A percentile compares a stretch with the other conserved stretches of the same genome.
These are phyloP conservation scores for Talaromyces sp. DNA, from an alignment of 2,329 filamentous ascomycete species.

Conservation along the genomic window DNA sequence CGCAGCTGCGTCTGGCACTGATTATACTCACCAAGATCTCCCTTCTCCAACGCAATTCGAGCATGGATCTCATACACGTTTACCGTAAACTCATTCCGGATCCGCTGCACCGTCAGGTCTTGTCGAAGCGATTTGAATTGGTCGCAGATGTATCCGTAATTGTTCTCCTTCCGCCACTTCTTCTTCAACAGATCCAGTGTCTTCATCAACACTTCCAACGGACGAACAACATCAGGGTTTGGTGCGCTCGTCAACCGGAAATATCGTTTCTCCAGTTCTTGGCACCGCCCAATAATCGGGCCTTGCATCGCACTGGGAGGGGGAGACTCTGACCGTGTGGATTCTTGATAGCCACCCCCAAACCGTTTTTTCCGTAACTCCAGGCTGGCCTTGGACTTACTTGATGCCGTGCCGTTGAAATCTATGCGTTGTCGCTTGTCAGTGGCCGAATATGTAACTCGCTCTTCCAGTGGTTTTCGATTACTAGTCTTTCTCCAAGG, in stretches of 20 bases:
- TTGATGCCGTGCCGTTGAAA: constrained; percentile 46
- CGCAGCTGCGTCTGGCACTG: constrained; percentile 98
- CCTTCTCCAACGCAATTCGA: constrained; percentile 94
- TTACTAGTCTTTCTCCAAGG: constrained; percentile 73
- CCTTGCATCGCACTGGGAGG: constrained; percentile 44
- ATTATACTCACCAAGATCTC: constrained; percentile 99
- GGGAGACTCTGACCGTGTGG: constrained; percentile 44
- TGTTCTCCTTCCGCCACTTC: constrained; percentile 90
- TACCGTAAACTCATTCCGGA: constrained; percentile 95
- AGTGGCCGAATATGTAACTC: constrained; percentile 61
- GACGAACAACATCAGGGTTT: constrained; percentile 82
- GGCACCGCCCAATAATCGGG: constrained; percentile 80
- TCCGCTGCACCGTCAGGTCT: constrained; percentile 94
- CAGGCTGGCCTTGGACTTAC: constrained; percentile 84
- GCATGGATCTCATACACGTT: constrained; percentile 96
- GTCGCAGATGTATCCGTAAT: constrained; percentile 97
- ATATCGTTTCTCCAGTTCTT: constrained; percentile 85
- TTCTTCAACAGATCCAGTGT: constrained; percentile 84
- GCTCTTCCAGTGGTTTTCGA: constrained; percentile 62
- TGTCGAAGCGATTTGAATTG: constrained; percentile 98
- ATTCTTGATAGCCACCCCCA: constrained; percentile 48
- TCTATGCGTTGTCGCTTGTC: constrained; percentile 48
- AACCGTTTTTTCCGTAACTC: constrained; percentile 89
- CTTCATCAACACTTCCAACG: constrained; percentile 71
- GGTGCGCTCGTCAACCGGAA: constrained; percentile 88